These are phyloP conservation scores for Rhizophora apiculata DNA, from an alignment of 345 rosid species.

Conservation along the genomic window DNA sequence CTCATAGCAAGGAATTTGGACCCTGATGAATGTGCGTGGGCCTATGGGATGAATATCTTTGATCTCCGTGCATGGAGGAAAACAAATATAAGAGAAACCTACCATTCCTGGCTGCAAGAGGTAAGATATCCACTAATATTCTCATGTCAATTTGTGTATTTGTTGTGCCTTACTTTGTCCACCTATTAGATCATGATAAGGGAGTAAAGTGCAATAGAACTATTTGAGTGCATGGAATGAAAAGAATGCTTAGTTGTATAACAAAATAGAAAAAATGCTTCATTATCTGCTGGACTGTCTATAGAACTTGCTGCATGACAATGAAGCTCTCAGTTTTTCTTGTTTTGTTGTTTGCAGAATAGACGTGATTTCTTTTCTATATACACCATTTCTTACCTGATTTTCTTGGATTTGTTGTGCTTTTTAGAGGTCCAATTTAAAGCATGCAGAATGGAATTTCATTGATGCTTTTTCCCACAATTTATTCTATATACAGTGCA, in stretches of 20 bases:
- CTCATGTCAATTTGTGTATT: not conserved
- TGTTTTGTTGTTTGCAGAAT: too few relatives aligned
- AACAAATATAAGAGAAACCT: conserved; percentile 79
- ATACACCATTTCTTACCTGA: too few relatives aligned
- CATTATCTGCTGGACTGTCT: not conserved
- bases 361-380: too few relatives aligned
- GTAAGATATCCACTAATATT: conserved; percentile 30
- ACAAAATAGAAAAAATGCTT: not conserved
- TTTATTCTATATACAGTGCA: too few relatives aligned
- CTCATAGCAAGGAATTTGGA: conserved; percentile 73
- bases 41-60: conserved; percentile 97
- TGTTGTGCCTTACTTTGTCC: not conserved
- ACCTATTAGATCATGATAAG: not conserved
- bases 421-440: not conserved
- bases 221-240: not conserved
- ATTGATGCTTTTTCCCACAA: too few relatives aligned
- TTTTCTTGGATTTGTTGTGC: not conserved
- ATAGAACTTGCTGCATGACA: not conserved
- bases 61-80: conserved; percentile 91
- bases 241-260: too few relatives aligned
- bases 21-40: conserved; percentile 99
- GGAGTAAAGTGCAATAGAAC: not conserved
- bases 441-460: too few relatives aligned
- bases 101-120: conserved; percentile 96
- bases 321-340: not conserved